These are phyloP conservation scores for Neurospora sp. DNA, from an alignment of 2,329 filamentous ascomycete genomes.

Conservation along the genomic window DNA sequence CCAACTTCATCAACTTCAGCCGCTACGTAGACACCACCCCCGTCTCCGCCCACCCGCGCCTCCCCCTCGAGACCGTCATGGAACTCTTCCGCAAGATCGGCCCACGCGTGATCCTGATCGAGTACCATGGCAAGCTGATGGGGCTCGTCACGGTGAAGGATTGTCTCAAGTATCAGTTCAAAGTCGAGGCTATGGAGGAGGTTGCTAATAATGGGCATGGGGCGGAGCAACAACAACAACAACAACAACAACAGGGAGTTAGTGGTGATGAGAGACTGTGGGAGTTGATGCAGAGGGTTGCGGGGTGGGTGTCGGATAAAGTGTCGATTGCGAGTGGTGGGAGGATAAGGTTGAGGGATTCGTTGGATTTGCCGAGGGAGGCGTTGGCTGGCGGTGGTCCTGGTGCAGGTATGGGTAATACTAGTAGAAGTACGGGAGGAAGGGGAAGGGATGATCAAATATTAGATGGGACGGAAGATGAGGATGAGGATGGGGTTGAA, in stretches of 20 bases:
- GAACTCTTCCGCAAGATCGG: constrained; percentile 98
- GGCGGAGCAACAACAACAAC: neutral
- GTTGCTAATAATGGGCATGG: neutral
- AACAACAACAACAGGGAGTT: neutral
- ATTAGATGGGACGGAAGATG: constrained; percentile 18
- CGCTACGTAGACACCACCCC: constrained; percentile 85
- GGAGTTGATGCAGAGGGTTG: constrained; percentile 42
- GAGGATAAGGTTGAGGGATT: constrained; percentile 40
- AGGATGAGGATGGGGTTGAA: constrained; percentile 14
- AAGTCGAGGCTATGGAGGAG: constrained; percentile 72
- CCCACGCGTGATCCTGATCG: constrained; percentile 83
- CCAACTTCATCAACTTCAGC: constrained; percentile 59
- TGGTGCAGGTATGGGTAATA: neutral
- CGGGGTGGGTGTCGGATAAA: constrained; percentile 49
- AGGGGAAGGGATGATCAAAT: constrained; percentile 5
- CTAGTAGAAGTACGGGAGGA: neutral
- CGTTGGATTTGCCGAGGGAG: constrained; percentile 10
- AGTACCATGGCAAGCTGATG: constrained; percentile 73
- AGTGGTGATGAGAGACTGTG: constrained; percentile 51
- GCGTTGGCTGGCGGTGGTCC: neutral
- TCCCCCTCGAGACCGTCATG: constrained; percentile 95
- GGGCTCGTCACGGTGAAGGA: constrained; percentile 95
- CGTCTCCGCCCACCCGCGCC: constrained; percentile 78
- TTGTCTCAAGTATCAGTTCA: constrained; percentile 95
- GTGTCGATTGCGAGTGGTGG: constrained; percentile 45